phyloP scores from a whole-genome alignment of 1,284 basidiomycete species.

The Cryptococcus amylolentus region DNA sequence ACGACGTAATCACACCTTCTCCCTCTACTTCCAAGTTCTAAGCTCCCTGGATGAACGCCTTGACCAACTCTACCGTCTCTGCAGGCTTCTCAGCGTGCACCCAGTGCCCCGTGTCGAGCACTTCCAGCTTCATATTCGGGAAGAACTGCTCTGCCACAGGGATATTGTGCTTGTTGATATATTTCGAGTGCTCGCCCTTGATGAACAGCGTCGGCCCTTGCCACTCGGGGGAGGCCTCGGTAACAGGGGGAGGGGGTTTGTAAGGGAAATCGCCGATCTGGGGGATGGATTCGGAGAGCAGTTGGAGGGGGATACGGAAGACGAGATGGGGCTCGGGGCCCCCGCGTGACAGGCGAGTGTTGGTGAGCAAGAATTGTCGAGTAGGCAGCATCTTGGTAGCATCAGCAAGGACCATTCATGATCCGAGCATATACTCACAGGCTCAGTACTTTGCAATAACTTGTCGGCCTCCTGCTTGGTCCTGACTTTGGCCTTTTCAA shows the following conservation, averaged over 20 bases:
- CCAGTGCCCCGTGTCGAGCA: slow-evolving; percentile 49
- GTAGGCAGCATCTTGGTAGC: slow-evolving; percentile 50
- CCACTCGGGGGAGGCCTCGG: slow-evolving; percentile 39
- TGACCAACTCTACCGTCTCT: slow-evolving; percentile 42
- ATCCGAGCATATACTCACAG: slow-evolving; percentile 27
- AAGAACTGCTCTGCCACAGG: slow-evolving; percentile 53
- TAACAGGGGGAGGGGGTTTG: slow-evolving; percentile 32
- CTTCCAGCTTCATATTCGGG: slow-evolving; percentile 50
- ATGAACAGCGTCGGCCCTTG: slow-evolving; percentile 54
- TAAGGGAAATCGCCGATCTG: slow-evolving; percentile 57
- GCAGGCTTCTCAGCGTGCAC: slow-evolving; percentile 49
- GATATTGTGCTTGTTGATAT: slow-evolving; percentile 56
- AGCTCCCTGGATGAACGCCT: slow-evolving; percentile 31
- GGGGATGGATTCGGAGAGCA: slow-evolving; percentile 49
- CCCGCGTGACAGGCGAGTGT: slow-evolving; percentile 43
- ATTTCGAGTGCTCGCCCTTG: slow-evolving; percentile 55
- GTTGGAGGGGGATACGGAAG: slow-evolving; percentile 55
- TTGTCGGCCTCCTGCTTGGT: slow-evolving; percentile 54
- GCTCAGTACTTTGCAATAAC: slow-evolving; percentile 52
- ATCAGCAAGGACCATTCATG: background rate
- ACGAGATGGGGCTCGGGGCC: slow-evolving; percentile 34
- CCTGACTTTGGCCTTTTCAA: slow-evolving; percentile 50
- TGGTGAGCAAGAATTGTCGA: slow-evolving; percentile 59
- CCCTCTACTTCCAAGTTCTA: background rate
- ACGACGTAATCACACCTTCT: background rate